Base-by-base conservation (phyloP, 164 flowering plant species). In the Kalanchoe fedtschenkoi region DNA sequence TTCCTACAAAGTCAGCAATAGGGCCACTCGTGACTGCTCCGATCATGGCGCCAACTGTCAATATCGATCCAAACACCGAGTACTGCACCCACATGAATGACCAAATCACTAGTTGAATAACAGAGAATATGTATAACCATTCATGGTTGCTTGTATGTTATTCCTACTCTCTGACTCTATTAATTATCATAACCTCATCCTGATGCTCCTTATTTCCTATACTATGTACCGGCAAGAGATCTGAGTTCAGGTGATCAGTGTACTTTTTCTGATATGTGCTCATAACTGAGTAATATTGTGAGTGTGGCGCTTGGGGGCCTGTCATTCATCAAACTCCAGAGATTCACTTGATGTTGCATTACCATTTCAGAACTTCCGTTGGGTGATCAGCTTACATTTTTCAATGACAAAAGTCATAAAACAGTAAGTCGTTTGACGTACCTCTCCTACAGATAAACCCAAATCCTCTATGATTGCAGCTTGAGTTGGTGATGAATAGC, bases 11-110 rank as follows among this genome's bases (percentile, higher is more conserved):
- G 71, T 73, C 71, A 4, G 80, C 75, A 24, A 71, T 59, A 7
- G 38, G 59, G 6, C 80, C 80, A 65, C 80, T 76, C 8, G 73
- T 73, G 1, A 65, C 51, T 11, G 73, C 80, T 15, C 80, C 80
- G 5, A 76, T 55, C 75, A 74, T 69, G 3, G 75, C 77, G 4
- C 79, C 79, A 59, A 76, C 35, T 14, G 67, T 66, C 58, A 71
- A 14, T 64, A 71, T 71, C 14, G 80, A 73, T 26, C 75, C 75
- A 35, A 76, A 73, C 17, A 74, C 47, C 1, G 77, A 73, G 44
- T 64, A 73, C 80, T 76, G 73, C 63, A 62, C 3, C 28, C 15
- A 37, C 41, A 46, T n/a, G 62, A 0, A 24, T 11, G 16, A 62
- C 34, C 17, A 47, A 43, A 33, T 62, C 17, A 43, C 19, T 17